Percentiles rank a stretch among this genome's conserved stretches.
Evolutionary conservation across 768 basidiomycete species (phyloP).

Genomic region (Kwoniella mangroviensis): DNA sequence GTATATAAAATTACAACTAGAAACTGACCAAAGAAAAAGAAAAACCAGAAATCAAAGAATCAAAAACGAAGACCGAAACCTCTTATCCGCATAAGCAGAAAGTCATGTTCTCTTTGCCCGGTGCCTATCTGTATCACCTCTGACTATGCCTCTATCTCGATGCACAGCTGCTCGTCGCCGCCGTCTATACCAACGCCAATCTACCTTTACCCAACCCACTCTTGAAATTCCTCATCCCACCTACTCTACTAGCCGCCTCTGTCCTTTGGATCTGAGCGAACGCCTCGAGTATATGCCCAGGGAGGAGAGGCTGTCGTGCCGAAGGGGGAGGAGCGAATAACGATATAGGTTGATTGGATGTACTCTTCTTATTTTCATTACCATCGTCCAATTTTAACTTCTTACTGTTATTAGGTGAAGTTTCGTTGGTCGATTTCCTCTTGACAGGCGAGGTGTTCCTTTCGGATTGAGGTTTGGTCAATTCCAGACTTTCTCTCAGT

Average conservation of each 20-base stretch:
- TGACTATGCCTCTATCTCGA: too few species aligned
- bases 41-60: too few species aligned
- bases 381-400: constrained; percentile 6
- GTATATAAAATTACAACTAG: background rate
- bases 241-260: constrained; percentile 77
- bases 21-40: background rate
- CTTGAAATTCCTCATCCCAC: constrained; percentile 87
- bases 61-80: too few species aligned
- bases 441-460: constrained; percentile 14
- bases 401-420: constrained; percentile 18
- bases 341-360: constrained; percentile 62
- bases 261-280: constrained; percentile 88
- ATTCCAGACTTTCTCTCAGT: constrained; percentile 59
- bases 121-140: too few species aligned
- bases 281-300: constrained; percentile 89
- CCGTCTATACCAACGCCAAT: constrained; percentile 40
- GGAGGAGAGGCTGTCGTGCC: constrained; percentile 74
- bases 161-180: too few species aligned
- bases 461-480: constrained; percentile 12
- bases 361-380: constrained; percentile 49
- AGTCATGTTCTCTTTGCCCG: too few species aligned
- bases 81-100: too few species aligned
- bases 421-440: constrained; percentile 8
- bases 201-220: constrained; percentile 66
- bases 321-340: constrained; percentile 82